Percentiles rank a stretch among this genome's conserved stretches.
These are phyloP conservation scores for sorghum (Sorghum bicolor) DNA, from an alignment of 176 grass and related monocot genomes.

Conservation along the genomic window Sorghum_bicolor_NCBIv3 NC_012873.2:53249501-53250000, in stretches of 20 bases:
- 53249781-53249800: neutral
- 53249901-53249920: slow-evolving; percentile 41
- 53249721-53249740: neutral
- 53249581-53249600: slow-evolving; percentile 10
- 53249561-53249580: neutral
- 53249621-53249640: slow-evolving; percentile 27
- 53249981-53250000: slow-evolving; percentile 33
- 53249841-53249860: neutral
- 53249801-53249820: neutral
- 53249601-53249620: slow-evolving; percentile 18
- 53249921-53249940: slow-evolving; percentile 3
- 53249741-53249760: neutral
- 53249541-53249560: slow-evolving; percentile 8
- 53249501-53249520: neutral
- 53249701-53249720: neutral
- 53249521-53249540: slow-evolving; percentile 35
- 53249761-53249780: neutral
- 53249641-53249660: neutral
- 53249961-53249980: neutral
- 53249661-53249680: neutral
- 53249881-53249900: neutral
- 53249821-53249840: slow-evolving; percentile 36
- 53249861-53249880: slow-evolving; percentile 31
- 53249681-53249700: neutral
- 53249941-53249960: neutral